A percentile compares a stretch with the other conserved stretches of the same genome.
These are phyloP conservation scores for Trichosporon sp. DNA, from an alignment of 1,284 basidiomycete genomes.

Conservation along the genomic window DNA sequence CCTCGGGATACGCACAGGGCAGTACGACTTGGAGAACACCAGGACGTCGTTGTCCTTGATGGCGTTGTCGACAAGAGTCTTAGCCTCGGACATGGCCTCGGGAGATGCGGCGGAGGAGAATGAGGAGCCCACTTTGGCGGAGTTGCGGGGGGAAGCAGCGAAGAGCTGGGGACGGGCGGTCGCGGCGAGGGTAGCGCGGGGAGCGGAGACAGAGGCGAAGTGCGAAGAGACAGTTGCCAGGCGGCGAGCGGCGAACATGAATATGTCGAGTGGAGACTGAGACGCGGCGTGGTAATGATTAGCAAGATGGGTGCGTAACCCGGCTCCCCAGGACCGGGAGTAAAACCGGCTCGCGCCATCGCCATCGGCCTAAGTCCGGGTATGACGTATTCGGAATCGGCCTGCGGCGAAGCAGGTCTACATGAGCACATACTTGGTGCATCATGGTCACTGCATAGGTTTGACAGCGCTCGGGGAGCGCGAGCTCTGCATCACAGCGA, in stretches of 20 bases:
- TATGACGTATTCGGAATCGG: slow-evolving; percentile 14
- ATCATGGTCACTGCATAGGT: too few species aligned
- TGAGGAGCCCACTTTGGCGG: slow-evolving; percentile 54
- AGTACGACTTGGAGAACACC: slow-evolving; percentile 56
- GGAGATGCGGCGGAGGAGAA: slow-evolving; percentile 43
- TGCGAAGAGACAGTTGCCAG: slow-evolving; percentile 36
- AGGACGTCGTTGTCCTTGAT: slow-evolving; percentile 55
- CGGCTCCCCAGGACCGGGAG: not conserved
- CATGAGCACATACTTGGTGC: too few species aligned
- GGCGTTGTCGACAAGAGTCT: slow-evolving; percentile 51
- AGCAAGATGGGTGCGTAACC: slow-evolving; percentile 16
- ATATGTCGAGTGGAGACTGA: not conserved
- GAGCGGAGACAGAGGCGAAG: slow-evolving; percentile 22
- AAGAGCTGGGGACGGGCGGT: not conserved
- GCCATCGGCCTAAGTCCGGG: not conserved
- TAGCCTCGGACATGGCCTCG: slow-evolving; percentile 42
- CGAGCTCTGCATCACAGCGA: too few species aligned
- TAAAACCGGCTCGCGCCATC: not conserved
- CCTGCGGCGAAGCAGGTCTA: not conserved
- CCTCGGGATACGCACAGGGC: slow-evolving; percentile 48
- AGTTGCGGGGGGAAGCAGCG: slow-evolving; percentile 18
- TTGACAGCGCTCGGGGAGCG: too few species aligned
- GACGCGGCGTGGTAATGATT: not conserved
- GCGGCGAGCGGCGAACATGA: slow-evolving; percentile 41
- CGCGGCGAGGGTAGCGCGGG: not conserved